Evolutionary conservation across 305 asterid genomes (phyloP), one percentile per base, ranked within the genome.

Genomic region (Lippia alba): DNA sequence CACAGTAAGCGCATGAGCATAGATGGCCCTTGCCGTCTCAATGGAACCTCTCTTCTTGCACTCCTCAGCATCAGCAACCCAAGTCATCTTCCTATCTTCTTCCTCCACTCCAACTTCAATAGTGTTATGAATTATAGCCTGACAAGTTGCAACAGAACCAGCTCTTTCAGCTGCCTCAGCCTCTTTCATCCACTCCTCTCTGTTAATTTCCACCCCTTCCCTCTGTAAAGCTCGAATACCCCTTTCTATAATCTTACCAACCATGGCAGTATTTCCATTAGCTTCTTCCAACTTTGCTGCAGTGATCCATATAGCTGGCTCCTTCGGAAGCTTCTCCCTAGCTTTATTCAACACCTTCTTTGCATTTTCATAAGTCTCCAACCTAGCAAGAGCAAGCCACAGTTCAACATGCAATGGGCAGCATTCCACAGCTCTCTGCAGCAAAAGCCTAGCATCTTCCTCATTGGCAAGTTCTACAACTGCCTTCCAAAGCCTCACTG

Each of bases 41-140:
- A 90, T 83, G 1, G 96, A 90, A 34, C 97, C 96, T 60, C 96
- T 81, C 84, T 86, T 89, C 86, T 86, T 89, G 82, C 97, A 90
- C 81, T 93, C 98, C 74, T 89, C 97, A 4, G 98, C 98, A 79
- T 93, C 98, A 41, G 96, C 98, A 76, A 93, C 97, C 98, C 98
- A 92, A 0, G 98, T 92, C 78, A 91, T 83, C 82, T 92, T 92
- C 81, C 95, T 84, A 79, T 92, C 98, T 77, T 93, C 96, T 69
- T 90, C 97, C 80, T 93, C 98, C 12, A 93, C 98, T 19, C 96
- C 96, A 49, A 93, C 78, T 72, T 90, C 96, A n/a, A 92, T 83
- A 15, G 98, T 92, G 73, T 86, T 87, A 44, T 61, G 86, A 49
- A 92, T 90, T 56, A 92, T 90, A 65, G 96, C 97, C 83, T 86